Conservation (phyloP, 2,329 filamentous ascomycete genomes). For the Sarocladium brachiariae region DNA sequence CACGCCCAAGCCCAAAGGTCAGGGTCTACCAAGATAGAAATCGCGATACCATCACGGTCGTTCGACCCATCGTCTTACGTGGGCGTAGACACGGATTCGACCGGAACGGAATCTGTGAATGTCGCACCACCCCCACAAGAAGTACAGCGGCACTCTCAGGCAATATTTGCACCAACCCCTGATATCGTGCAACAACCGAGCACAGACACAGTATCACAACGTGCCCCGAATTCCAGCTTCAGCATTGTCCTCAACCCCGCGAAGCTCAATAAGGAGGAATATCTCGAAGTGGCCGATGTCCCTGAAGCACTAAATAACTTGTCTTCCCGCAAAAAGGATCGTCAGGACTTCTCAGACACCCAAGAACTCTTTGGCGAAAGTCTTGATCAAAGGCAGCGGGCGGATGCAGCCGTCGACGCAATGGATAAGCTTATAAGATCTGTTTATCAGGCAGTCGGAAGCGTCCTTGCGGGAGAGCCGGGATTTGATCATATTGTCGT, state of each 20-base stretch:
- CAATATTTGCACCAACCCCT: conserved; percentile 9
- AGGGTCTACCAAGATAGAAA: conserved; percentile 37
- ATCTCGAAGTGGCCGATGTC: conserved; percentile 38
- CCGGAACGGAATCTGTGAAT: conserved; percentile 10
- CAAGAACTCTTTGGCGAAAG: conserved; percentile 53
- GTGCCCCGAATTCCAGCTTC: conserved; percentile 24
- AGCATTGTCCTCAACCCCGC: conserved; percentile 40
- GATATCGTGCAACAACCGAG: conserved; percentile 11
- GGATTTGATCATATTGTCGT: conserved; percentile 48
- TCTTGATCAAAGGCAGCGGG: conserved; percentile 75
- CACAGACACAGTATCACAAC: conserved; percentile 1
- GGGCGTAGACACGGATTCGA: conserved; percentile 20
- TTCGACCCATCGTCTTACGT: conserved; percentile 31
- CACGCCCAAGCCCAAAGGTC: conserved; percentile 25
- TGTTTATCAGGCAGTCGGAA: conserved; percentile 72
- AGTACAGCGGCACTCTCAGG: conserved; percentile 10
- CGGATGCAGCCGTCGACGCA: conserved; percentile 64
- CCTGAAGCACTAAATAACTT: conserved; percentile 40
- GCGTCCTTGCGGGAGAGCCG: conserved; percentile 49
- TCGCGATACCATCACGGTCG: conserved; percentile 38
- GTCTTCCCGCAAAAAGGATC: conserved; percentile 48
- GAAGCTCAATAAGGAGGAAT: conserved; percentile 46
- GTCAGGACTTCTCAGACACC: conserved; percentile 40
- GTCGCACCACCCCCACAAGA: not conserved
- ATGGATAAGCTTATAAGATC: conserved; percentile 63